Base-by-base conservation (phyloP, 2,329 filamentous ascomycete species). In the Aspergillus thermomutatus region DNA sequence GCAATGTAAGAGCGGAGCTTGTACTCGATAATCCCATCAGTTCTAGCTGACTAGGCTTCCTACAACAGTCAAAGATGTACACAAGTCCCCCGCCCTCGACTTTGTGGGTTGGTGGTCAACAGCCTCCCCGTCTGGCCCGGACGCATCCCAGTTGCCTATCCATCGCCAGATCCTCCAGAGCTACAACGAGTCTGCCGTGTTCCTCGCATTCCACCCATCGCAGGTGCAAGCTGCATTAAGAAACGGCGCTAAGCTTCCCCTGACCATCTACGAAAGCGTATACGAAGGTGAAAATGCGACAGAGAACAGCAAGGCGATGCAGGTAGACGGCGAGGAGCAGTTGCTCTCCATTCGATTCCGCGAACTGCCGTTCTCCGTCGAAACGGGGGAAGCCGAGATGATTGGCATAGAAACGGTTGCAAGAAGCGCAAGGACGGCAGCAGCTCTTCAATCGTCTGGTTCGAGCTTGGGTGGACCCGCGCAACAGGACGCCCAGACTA, bases 331-430 rank as follows among this genome's bases (percentile, higher is more conserved):
- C 61, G 80, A 79, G 72, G 69, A 85, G 34, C 72, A 79, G 1
- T 73, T 78, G 2, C 71, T 86, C 25, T 84, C 82, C 51, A 81
- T 94, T 58, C 88, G 85, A 67, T 97, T 97, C 75, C 85, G 88
- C 58, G 89, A 95, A 69, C 76, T 97, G 9, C 85, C 88, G 1
- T 97, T 94, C 73, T 88, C 88, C 0, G 87, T 97, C 1, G 94
- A 97, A 76, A 96, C 92, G 0, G 91, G 91, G 9, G 92, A 97
- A 73, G 92, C 92, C 1, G 94, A 99, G 75, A 97, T 97, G 92
- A 97, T 99, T 63, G 90, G 90, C 64, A 90, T 99, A 68, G 92
- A 97, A 74, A 96, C 92, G 63, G 89, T 99, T 21, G 92, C 93
- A 0, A 87, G 88, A 52, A 91, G 90, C 41, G 90, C 89, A 49